These are phyloP conservation scores for Coccomyxa sp. DNA, from an alignment of 139 green algal species.

Conservation along the genomic window DNA sequence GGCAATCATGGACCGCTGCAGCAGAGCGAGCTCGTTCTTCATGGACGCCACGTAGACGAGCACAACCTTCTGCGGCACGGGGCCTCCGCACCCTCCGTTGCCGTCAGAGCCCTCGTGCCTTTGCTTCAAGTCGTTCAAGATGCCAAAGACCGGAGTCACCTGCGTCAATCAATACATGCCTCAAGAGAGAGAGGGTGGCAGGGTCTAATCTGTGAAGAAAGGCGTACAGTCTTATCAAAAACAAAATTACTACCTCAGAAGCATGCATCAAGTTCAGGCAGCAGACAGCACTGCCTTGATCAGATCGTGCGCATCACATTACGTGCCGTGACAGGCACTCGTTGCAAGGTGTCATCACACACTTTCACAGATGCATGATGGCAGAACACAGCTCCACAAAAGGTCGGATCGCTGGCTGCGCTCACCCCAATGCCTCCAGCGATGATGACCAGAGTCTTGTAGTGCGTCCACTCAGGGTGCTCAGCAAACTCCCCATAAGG, in stretches of 20 bases:
- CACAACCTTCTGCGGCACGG: constrained; percentile 3
- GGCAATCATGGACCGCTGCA: constrained; percentile 6
- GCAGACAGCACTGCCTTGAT: too few relatives aligned
- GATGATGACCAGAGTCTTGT: constrained; percentile 15
- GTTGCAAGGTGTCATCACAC: too few relatives aligned
- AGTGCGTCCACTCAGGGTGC: constrained; percentile 4
- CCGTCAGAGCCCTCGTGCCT: neutral
- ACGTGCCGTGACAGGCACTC: too few relatives aligned
- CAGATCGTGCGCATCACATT: too few relatives aligned
- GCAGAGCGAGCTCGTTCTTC: constrained; percentile 11
- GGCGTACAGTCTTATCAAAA: neutral
- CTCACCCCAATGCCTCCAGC: constrained; percentile 14
- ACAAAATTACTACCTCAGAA: neutral
- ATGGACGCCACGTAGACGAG: constrained; percentile 3
- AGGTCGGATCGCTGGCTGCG: neutral
- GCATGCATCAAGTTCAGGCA: too few relatives aligned
- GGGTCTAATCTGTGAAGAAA: neutral
- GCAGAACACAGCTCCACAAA: too few relatives aligned
- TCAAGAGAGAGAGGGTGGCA: neutral
- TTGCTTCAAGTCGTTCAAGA: constrained; percentile 5
- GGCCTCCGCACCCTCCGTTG: neutral
- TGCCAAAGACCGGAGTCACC: constrained; percentile 17
- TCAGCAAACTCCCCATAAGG: constrained; percentile 8
- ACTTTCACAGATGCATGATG: too few relatives aligned
- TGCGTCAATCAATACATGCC: neutral